These are phyloP conservation scores for Chytriomyces confervae DNA, from an alignment of 192 early-diverging fungal species.

Conservation along the genomic window DNA sequence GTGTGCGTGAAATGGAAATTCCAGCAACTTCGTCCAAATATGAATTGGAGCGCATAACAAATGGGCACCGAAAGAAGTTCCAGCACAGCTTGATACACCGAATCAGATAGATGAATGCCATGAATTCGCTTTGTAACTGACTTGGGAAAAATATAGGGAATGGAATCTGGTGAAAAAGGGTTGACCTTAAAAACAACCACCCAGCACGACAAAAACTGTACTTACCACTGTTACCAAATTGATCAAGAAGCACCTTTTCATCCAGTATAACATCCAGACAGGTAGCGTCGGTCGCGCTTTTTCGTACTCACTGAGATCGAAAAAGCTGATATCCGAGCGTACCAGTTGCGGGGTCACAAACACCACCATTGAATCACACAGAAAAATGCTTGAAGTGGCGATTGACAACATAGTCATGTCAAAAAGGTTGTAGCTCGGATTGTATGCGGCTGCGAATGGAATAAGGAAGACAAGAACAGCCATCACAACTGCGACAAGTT, in stretches of 20 bases:
- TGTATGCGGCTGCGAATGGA: slow-evolving; percentile 12
- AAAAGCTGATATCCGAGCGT: neutral
- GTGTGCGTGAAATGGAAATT: neutral
- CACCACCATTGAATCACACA: neutral
- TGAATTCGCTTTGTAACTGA: no score
- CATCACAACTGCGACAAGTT: no score
- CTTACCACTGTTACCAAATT: neutral
- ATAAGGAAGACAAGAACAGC: neutral
- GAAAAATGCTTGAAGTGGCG: neutral
- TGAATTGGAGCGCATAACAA: no score
- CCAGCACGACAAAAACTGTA: neutral
- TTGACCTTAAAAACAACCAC: no score
- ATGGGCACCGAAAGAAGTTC: neutral
- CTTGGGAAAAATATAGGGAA: no score
- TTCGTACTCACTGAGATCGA: neutral
- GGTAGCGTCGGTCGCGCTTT: neutral
- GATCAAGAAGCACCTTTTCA: neutral
- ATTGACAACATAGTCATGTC: no score
- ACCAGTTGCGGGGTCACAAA: slow-evolving; percentile 6
- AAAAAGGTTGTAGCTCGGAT: neutral
- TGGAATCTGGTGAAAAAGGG: no score
- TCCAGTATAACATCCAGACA: neutral
- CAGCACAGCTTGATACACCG: neutral
- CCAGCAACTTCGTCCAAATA: no score
- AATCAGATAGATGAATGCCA: neutral